Evolutionary conservation across 805 yeast genomes (phyloP).

Genomic region (Kuraishia capsulata): DNA sequence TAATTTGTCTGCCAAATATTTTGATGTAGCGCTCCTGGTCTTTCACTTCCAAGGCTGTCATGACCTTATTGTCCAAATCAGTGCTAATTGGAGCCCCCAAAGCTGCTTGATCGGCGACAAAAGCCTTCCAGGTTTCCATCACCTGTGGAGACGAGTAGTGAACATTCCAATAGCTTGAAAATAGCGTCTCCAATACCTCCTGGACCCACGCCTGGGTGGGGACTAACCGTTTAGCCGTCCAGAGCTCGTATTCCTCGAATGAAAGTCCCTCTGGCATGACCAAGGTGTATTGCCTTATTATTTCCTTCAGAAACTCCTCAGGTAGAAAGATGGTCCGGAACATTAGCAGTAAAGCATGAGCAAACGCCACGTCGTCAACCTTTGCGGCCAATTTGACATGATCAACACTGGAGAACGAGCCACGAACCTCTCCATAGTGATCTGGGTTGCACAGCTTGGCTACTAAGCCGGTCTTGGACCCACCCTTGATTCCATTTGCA

Average conservation of each 20-base stretch:
- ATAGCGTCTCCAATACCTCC: slow-evolving; percentile 54
- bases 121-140: slow-evolving; percentile 16
- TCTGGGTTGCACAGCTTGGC: slow-evolving; percentile 76
- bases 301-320: slow-evolving; percentile 44
- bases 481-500: slow-evolving; percentile 74
- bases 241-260: slow-evolving; percentile 68
- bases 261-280: slow-evolving; percentile 84
- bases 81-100: background rate
- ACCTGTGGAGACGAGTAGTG: slow-evolving; percentile 42
- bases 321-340: slow-evolving; percentile 70
- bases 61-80: background rate
- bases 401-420: background rate
- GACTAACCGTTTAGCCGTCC: slow-evolving; percentile 64
- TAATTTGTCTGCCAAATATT: background rate
- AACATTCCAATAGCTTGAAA: slow-evolving; percentile 64
- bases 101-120: background rate
- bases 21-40: background rate
- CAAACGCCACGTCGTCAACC: slow-evolving; percentile 29
- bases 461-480: slow-evolving; percentile 67
- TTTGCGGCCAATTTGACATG: background rate
- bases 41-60: background rate
- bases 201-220: slow-evolving; percentile 62
- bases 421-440: slow-evolving; percentile 22
- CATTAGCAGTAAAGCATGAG: slow-evolving; percentile 61
- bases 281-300: slow-evolving; percentile 57